These are phyloP conservation scores for Leucosporidium yakuticum DNA, from an alignment of 768 basidiomycete species.

Conservation along the genomic window DNA sequence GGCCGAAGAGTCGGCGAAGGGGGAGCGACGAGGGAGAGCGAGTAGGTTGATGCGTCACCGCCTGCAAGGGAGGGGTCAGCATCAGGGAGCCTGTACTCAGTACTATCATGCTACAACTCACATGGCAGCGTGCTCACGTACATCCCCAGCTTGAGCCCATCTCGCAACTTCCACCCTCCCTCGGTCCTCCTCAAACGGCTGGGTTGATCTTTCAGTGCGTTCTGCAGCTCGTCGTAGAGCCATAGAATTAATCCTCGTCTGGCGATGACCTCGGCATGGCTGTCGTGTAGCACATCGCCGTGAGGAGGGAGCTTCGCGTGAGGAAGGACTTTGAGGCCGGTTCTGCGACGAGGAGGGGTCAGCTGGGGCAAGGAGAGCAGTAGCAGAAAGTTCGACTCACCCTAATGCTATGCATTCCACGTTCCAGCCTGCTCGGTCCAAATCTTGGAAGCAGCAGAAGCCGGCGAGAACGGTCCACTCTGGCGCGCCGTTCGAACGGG, in stretches of 20 bases:
- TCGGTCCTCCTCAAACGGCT: constrained; percentile 47
- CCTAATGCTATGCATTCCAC: constrained; percentile 53
- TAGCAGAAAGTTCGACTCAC: background rate
- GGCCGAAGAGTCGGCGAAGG: background rate
- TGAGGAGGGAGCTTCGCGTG: constrained; percentile 53
- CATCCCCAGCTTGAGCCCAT: constrained; percentile 54
- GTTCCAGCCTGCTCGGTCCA: background rate
- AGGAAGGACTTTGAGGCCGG: constrained; percentile 83
- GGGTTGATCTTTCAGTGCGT: background rate
- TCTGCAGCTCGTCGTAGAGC: constrained; percentile 63
- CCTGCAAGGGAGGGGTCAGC: no score
- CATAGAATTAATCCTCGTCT: constrained; percentile 70
- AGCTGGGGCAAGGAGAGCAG: background rate
- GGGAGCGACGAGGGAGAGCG: constrained; percentile 16
- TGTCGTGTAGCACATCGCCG: constrained; percentile 80
- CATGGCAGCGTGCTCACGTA: constrained; percentile 71
- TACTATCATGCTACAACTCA: no score
- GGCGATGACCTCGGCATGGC: constrained; percentile 88
- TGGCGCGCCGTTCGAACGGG: constrained; percentile 38
- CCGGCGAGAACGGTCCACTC: constrained; percentile 46
- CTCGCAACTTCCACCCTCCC: constrained; percentile 51
- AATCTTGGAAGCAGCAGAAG: constrained; percentile 31
- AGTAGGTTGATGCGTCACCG: constrained; percentile 37
- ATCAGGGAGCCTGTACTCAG: no score
- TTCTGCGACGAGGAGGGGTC: constrained; percentile 40